Evolutionary conservation across 257 asterid genomes (phyloP).

Genomic region (Dorcoceras hygrometricum): DNA sequence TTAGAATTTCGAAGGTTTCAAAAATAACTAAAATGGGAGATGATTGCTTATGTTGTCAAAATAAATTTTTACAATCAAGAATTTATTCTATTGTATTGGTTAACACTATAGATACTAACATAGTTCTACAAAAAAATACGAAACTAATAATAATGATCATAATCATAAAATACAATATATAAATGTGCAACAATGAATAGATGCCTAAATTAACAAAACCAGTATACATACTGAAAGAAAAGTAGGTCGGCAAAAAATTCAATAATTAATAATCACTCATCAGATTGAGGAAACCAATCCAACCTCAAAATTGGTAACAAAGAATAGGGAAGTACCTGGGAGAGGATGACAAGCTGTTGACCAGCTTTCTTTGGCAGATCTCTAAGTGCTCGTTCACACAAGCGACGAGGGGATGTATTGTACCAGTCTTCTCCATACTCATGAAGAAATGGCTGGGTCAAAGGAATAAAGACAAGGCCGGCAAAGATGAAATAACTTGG

Average conservation of each 20-base stretch:
- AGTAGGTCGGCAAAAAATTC: not conserved
- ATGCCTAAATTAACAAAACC: no score
- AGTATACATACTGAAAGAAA: not conserved
- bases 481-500: constrained; percentile 96
- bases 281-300: not conserved
- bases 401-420: constrained; percentile 88
- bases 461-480: constrained; percentile 82
- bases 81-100: no score
- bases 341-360: constrained; percentile 78
- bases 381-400: constrained; percentile 87
- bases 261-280: not conserved
- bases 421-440: constrained; percentile 99
- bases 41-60: no score
- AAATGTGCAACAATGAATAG: no score
- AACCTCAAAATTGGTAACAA: not conserved
- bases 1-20: no score
- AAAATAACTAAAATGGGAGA: no score
- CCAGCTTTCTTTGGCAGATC: constrained; percentile 75
- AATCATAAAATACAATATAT: no score
- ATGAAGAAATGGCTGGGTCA: constrained; percentile 92
- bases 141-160: no score
- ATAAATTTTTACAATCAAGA: no score
- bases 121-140: no score
- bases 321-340: constrained; percentile 58
- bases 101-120: no score